Percentiles rank a stretch among this genome's conserved stretches.
Conservation (phyloP, 2,329 filamentous ascomycete species). For the Penicillium sp. region DNA sequence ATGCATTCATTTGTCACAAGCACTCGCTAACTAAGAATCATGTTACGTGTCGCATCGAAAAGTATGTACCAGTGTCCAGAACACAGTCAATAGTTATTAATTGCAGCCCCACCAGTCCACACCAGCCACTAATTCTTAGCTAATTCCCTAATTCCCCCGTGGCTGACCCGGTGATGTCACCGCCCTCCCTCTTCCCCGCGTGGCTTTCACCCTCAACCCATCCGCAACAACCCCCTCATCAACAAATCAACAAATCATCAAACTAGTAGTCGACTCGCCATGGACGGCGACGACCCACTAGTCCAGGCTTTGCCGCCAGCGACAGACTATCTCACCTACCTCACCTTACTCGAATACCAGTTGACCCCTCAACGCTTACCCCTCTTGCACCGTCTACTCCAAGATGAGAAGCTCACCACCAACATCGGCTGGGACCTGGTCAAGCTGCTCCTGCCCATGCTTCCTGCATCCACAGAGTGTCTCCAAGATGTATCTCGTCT, state of each 20-base stretch:
- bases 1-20: background rate
- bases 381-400: slow-evolving; percentile 63
- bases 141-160: background rate
- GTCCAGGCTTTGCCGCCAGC: slow-evolving; percentile 65
- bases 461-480: slow-evolving; percentile 64
- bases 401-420: slow-evolving; percentile 65
- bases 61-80: too few relatives aligned
- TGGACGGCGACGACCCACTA: slow-evolving; percentile 55
- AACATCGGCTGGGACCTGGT: slow-evolving; percentile 73
- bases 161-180: slow-evolving; percentile 6
- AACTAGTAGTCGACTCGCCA: background rate
- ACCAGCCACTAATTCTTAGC: background rate
- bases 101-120: background rate
- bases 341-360: slow-evolving; percentile 70
- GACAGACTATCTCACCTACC: slow-evolving; percentile 70
- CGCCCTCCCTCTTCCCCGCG: slow-evolving; percentile 2
- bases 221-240: slow-evolving; percentile 1
- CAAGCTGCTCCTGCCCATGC: slow-evolving; percentile 64
- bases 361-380: slow-evolving; percentile 64
- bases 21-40: too few relatives aligned
- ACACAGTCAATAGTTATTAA: too few relatives aligned
- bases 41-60: background rate
- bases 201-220: background rate
- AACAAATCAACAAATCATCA: slow-evolving; percentile 6
- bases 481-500: slow-evolving; percentile 66